Percentiles rank a stretch among this genome's conserved stretches.
Evolutionary conservation across 805 yeast species (phyloP).

Genomic region (Ogataea wickerhamii): DNA sequence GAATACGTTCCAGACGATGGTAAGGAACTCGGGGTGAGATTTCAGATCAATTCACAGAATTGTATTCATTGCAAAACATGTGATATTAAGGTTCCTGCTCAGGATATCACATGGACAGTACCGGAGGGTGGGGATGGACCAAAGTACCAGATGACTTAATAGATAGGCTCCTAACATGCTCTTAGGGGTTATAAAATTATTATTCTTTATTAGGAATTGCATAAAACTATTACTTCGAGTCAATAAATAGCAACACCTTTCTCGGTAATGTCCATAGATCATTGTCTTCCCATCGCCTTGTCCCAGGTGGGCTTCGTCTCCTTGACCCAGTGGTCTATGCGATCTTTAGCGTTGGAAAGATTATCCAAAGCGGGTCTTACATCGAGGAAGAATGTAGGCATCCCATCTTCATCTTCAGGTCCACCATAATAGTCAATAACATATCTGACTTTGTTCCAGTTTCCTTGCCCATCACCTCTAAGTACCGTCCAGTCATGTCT

Average conservation of each 20-base stretch:
- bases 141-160: constrained; percentile 74
- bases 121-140: constrained; percentile 99
- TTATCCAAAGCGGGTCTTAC: constrained; percentile 93
- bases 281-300: constrained; percentile 60
- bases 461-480: constrained; percentile 49
- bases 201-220: no score
- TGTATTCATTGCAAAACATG: constrained; percentile 98
- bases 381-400: constrained; percentile 89
- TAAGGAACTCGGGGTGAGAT: constrained; percentile 62
- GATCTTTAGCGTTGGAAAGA: constrained; percentile 57
- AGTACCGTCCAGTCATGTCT: constrained; percentile 98
- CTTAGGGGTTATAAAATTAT: no score
- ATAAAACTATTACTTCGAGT: no score
- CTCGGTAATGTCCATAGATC: no score
- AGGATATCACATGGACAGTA: constrained; percentile 93
- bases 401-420: constrained; percentile 77
- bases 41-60: constrained; percentile 93
- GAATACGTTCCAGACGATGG: constrained; percentile 74
- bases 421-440: constrained; percentile 97
- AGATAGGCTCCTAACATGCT: no score
- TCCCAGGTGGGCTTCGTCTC: constrained; percentile 56
- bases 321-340: constrained; percentile 58
- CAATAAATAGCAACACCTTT: no score
- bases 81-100: constrained; percentile 94
- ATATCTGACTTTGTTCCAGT: constrained; percentile 76